Evolutionary conservation across 345 rosid species (phyloP).

Genomic region (Euphorbia lathyris): DNA sequence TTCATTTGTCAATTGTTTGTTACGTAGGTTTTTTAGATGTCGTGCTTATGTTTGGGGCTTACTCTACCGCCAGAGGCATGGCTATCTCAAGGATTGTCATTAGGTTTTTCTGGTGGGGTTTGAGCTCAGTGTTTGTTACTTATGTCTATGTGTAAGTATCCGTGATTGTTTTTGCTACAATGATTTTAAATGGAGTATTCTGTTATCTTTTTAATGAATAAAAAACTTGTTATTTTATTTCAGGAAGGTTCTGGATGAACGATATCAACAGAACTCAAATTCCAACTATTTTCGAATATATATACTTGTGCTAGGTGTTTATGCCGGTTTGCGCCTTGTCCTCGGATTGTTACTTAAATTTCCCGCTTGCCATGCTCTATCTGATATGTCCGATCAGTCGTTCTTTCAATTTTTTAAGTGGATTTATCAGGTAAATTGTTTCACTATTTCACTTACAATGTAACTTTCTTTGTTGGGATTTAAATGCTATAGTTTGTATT

Average conservation of each 20-base stretch:
- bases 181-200: constrained; percentile 1
- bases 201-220: background rate
- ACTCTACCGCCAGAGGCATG: constrained; percentile 90
- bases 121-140: constrained; percentile 61
- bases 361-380: constrained; percentile 80
- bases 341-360: constrained; percentile 64
- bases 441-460: constrained; percentile 9
- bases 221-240: constrained; percentile 18
- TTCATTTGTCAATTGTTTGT: constrained; percentile 22
- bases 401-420: constrained; percentile 98
- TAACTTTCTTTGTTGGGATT: background rate
- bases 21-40: constrained; percentile 77
- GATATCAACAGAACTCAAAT: constrained; percentile 47
- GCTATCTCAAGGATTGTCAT: constrained; percentile 92
- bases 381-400: constrained; percentile 86
- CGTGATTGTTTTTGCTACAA: background rate
- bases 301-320: constrained; percentile 78
- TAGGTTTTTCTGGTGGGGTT: constrained; percentile 81
- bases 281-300: constrained; percentile 81
- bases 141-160: constrained; percentile 74
- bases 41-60: constrained; percentile 90
- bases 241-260: constrained; percentile 84
- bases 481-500: background rate
- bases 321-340: constrained; percentile 72
- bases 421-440: constrained; percentile 80